These are phyloP conservation scores for Skeletonema menzelii DNA, from an alignment of 108 stramenopile species.

Conservation along the genomic window DNA sequence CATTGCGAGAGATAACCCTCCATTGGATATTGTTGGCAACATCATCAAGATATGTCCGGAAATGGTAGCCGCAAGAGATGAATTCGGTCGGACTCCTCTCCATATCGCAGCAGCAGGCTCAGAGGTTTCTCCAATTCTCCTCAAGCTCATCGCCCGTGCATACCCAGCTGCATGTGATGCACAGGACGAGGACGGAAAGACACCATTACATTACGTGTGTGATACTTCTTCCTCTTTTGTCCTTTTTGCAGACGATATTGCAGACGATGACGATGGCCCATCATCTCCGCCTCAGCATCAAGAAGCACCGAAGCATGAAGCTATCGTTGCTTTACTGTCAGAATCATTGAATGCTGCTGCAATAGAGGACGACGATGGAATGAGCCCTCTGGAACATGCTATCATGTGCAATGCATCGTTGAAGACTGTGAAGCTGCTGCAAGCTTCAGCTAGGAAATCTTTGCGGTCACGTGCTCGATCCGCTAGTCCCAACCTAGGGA, in stretches of 20 bases:
- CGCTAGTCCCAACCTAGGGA: not conserved
- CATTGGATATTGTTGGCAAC: not conserved
- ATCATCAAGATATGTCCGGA: not conserved
- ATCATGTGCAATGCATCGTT: not conserved
- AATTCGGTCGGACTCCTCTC: too few relatives aligned
- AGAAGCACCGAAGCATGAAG: not conserved
- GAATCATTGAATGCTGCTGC: not conserved
- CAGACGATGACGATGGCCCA: not conserved
- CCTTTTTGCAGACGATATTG: too few relatives aligned
- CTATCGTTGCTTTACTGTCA: not conserved
- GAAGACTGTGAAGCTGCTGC: not conserved
- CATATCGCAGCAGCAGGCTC: too few relatives aligned
- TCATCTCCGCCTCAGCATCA: not conserved
- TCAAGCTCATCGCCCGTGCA: not conserved
- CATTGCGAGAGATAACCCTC: not conserved
- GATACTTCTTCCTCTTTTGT: not conserved
- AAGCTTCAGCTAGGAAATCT: not conserved
- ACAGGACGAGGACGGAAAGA: not conserved
- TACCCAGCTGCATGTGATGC: not conserved
- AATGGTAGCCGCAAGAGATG: not conserved
- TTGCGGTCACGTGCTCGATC: not conserved
- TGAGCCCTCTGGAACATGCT: not conserved
- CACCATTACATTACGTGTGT: not conserved
- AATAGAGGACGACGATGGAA: constrained; percentile 9
- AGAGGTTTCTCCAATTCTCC: not conserved